Base-by-base conservation (phyloP, 225 moss, liverwort and hornwort species). In the Physcomitrium patens region DNA sequence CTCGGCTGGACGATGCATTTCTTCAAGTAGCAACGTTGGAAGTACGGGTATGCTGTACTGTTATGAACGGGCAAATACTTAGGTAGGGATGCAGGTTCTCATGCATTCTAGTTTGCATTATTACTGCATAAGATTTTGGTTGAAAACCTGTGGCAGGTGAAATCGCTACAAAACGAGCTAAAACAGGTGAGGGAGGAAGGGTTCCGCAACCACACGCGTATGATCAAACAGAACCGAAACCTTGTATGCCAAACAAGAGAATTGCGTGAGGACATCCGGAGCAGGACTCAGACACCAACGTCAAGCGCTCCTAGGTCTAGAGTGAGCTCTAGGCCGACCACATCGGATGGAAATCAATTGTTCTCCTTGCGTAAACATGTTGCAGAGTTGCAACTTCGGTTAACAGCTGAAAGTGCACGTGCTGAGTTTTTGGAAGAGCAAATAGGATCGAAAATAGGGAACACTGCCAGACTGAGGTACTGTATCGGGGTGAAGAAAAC, bases 171-270 rank as follows among this genome's bases (percentile, higher is more conserved):
- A 66, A 81, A 90, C 12, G 84, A 79, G 26, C 81, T 94, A 18
- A 79, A 76, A 14, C 84, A 68, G 58, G 92, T 91, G 51, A 87
- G 80, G 78, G 79, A 90, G 53, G 81, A 84, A 42, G 81, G 92
- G 56, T 90, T 92, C 50, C 78, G 76, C 37, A 91, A 81, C 19
- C 90, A 87, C 43, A 65, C 82, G 61, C 83, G 85, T 70, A 81
- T 94, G 64, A 86, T 94, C 75, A 84, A 91, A 67, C 92, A 89
- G 60, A 94, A 92, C 31, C 87, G 85, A n/a, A 63, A 87, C 17
- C 83, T 94, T 52, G 79, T 94, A 10, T 77, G 83, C 11, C 84
- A 91, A 76, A 63, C 89, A 11, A 87, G 86, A 44, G 86, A 91
- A 20, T 76, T 92, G 18, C 77, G 86, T 5, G 81, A 88, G 12